A percentile compares a stretch with the other conserved stretches of the same genome.
phyloP scores from a whole-genome alignment of 1,139 yeast genomes.

The Scheffersomyces stambukii region DNA sequence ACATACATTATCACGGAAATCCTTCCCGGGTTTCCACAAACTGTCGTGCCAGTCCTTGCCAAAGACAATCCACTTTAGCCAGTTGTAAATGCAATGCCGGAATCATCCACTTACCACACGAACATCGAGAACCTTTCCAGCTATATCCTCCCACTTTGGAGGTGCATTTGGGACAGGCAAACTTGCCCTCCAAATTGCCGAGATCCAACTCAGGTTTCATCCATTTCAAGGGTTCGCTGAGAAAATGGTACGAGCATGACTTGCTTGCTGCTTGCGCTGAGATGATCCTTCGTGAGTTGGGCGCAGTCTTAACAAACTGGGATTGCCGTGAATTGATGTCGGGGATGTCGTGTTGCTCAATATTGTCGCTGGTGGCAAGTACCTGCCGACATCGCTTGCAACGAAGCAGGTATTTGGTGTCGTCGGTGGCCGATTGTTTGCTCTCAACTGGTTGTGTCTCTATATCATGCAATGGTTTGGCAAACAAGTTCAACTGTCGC shows the following conservation, averaged over 20 bases:
- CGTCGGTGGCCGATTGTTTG: conserved; percentile 12
- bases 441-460: conserved; percentile 14
- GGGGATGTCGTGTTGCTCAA: conserved; percentile 62
- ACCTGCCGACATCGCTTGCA: conserved; percentile 68
- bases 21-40: no score
- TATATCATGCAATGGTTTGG: not conserved
- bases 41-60: no score
- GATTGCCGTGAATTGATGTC: conserved; percentile 57
- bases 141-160: conserved; percentile 85
- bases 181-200: conserved; percentile 77
- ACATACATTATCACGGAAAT: no score
- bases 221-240: conserved; percentile 86
- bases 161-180: conserved; percentile 78
- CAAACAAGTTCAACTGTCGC: conserved; percentile 10
- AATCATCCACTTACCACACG: conserved; percentile 94
- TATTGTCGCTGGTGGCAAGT: conserved; percentile 45
- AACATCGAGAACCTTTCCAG: conserved; percentile 94
- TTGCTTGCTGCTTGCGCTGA: conserved; percentile 50
- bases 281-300: conserved; percentile 55
- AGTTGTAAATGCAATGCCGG: conserved; percentile 85
- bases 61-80: conserved; percentile 77
- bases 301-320: conserved; percentile 58
- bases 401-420: conserved; percentile 37
- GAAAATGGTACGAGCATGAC: conserved; percentile 73
- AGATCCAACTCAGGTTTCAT: conserved; percentile 75